These are phyloP conservation scores for Paraurostyla sp. DNA, from an alignment of 73 alveolate species.

Conservation along the genomic window DNA sequence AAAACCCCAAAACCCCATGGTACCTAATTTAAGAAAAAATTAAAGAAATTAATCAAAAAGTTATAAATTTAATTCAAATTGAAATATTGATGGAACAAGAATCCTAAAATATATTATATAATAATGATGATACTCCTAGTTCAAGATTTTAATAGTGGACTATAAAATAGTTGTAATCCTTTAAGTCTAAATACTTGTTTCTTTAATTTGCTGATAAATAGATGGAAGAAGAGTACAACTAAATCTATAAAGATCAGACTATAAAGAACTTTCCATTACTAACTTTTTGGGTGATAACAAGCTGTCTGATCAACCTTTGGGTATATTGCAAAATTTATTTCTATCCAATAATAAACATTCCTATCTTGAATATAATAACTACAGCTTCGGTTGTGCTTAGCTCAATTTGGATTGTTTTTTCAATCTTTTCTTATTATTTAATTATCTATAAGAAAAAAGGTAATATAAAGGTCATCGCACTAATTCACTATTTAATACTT, in stretches of 20 bases:
- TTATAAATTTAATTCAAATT: too few relatives aligned
- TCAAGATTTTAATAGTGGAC: too few relatives aligned
- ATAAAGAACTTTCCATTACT: background rate
- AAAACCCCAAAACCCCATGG: too few relatives aligned
- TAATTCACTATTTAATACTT: background rate
- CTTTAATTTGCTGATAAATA: background rate
- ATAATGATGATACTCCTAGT: too few relatives aligned
- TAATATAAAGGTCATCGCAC: background rate
- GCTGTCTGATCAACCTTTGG: background rate
- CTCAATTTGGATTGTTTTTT: background rate
- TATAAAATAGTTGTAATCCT: too few relatives aligned
- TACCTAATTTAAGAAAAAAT: too few relatives aligned
- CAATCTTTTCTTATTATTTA: background rate
- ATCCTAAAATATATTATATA: too few relatives aligned
- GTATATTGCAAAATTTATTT: background rate
- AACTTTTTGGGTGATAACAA: background rate
- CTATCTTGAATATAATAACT: background rate
- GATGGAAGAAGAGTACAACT: background rate
- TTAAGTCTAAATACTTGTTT: background rate
- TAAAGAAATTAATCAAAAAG: too few relatives aligned
- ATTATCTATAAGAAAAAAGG: background rate
- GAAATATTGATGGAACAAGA: too few relatives aligned
- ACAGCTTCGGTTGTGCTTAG: background rate
- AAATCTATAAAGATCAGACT: background rate
- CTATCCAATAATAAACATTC: background rate